phyloP scores from a whole-genome alignment of 441 rosid genomes.

The Bocquillonia castaneifolia region DNA sequence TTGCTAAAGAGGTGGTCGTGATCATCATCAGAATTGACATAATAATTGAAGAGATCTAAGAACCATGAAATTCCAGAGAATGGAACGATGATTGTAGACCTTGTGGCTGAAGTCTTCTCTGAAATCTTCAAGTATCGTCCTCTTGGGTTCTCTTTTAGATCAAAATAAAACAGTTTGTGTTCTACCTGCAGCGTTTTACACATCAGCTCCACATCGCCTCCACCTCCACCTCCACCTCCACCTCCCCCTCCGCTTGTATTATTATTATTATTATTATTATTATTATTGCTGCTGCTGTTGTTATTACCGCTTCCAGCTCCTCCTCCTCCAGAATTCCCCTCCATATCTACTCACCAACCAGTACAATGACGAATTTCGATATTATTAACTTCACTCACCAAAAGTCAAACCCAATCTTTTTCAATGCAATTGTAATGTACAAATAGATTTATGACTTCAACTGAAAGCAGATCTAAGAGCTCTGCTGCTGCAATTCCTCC shows the following conservation, averaged over 20 bases:
- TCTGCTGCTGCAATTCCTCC: too few relatives aligned
- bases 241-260: constrained; percentile 27
- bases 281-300: too few relatives aligned
- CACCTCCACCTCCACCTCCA: constrained; percentile 37
- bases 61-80: constrained; percentile 95
- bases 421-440: too few relatives aligned
- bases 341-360: too few relatives aligned
- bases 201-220: constrained; percentile 82
- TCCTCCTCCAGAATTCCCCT: constrained; percentile 54
- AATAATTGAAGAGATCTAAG: constrained; percentile 92
- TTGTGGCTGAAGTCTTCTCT: constrained; percentile 90
- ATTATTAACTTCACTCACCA: not conserved
- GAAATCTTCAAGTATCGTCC: constrained; percentile 90
- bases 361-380: too few relatives aligned
- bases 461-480: too few relatives aligned
- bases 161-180: constrained; percentile 93
- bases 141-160: constrained; percentile 94
- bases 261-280: constrained; percentile 31
- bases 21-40: constrained; percentile 74
- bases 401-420: not conserved
- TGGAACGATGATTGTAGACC: constrained; percentile 96
- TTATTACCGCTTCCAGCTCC: too few relatives aligned
- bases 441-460: too few relatives aligned
- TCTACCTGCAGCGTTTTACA: constrained; percentile 94
- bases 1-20: constrained; percentile 83